Base-by-base conservation (phyloP, 345 rosid species). In the Lumnitzera littorea region DNA sequence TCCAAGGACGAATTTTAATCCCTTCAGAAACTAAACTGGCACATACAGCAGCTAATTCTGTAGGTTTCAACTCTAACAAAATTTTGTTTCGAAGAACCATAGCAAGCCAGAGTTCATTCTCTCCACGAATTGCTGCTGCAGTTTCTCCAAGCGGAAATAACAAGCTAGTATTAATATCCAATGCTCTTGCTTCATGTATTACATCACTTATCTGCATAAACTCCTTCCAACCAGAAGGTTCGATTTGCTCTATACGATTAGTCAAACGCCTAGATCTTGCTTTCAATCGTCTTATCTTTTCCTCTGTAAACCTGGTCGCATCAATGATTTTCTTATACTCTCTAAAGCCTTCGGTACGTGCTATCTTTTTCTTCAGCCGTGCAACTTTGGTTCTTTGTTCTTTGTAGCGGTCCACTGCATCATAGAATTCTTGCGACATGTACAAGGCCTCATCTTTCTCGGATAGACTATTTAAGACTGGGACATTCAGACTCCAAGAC, bases 141-240 rank as follows among this genome's bases (percentile, higher is more conserved):
- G 96, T 92, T 68, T 89, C 97, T 20, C 98, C 97, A 29, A 89
- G 77, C 6, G 98, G 97, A 69, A 85, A 87, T 66, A 89, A 82
- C 49, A 84, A 58, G 29, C 77, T 84, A n/a, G 91, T 85, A 67
- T 87, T 87, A 47, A 85, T 75, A 60, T 87, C 96, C 56, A 92
- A 62, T 16, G 97, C 97, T 69, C 95, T 79, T 25, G 78, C 70
- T 75, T 89, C 97, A 61, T 92, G 96, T 49, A 87, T 89, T 55
- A 89, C 95, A 51, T 87, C 83, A 79, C 91, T 87, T 70, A 92
- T 76, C 47, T 78, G 84, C 72, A 87, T 54, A 79, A 92, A 89
- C 67, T 89, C 99, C 74, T 92, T 92, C 97, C 99, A 92, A 17
- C 97, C 97, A 56, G 99, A 89, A 4, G 99, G 96, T 62, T 92